Percentiles rank a stretch among this genome's conserved stretches.
phyloP scores from a whole-genome alignment of 2,329 filamentous ascomycete species.

The Exophiala aquamarina region DNA sequence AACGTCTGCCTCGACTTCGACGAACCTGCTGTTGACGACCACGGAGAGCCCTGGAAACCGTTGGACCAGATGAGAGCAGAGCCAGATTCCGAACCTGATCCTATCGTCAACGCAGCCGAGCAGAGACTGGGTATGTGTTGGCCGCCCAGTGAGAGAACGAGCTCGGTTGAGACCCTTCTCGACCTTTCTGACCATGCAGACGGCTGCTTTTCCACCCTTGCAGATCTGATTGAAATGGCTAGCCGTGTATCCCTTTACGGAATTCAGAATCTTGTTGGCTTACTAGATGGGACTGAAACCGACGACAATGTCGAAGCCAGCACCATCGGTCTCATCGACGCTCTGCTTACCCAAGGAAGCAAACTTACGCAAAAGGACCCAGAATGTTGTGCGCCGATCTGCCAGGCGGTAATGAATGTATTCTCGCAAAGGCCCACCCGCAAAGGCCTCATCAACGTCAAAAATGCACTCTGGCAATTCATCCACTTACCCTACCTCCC shows the following conservation, averaged over 20 bases:
- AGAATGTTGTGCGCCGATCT: slow-evolving; percentile 15
- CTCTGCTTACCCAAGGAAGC: slow-evolving; percentile 14
- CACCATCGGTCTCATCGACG: slow-evolving; percentile 10
- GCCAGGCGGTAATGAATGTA: slow-evolving; percentile 20
- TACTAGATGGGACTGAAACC: slow-evolving; percentile 1
- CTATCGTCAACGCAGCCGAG: slow-evolving; percentile 19
- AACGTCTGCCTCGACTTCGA: slow-evolving; percentile 28
- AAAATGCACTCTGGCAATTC: slow-evolving; percentile 13
- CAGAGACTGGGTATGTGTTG: slow-evolving; percentile 19
- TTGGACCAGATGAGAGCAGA: slow-evolving; percentile 1
- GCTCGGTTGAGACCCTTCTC: slow-evolving; percentile 20
- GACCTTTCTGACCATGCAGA: slow-evolving; percentile 1
- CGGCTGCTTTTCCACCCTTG: slow-evolving; percentile 11
- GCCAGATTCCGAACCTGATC: neutral
- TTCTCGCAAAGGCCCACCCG: slow-evolving; percentile 14
- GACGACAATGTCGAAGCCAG: slow-evolving; percentile 6
- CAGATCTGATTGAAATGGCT: slow-evolving; percentile 27
- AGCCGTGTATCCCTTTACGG: slow-evolving; percentile 19
- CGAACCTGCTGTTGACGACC: slow-evolving; percentile 15
- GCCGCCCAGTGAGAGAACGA: slow-evolving; percentile 4
- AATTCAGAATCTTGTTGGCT: slow-evolving; percentile 9
- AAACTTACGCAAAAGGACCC: slow-evolving; percentile 7
- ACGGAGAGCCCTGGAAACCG: slow-evolving; percentile 11
- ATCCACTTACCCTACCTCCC: slow-evolving; percentile 13
- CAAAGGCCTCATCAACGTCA: slow-evolving; percentile 7